These are phyloP conservation scores for Rutstroemia sp. DNA, from an alignment of 2,329 filamentous ascomycete genomes.

Conservation along the genomic window DNA sequence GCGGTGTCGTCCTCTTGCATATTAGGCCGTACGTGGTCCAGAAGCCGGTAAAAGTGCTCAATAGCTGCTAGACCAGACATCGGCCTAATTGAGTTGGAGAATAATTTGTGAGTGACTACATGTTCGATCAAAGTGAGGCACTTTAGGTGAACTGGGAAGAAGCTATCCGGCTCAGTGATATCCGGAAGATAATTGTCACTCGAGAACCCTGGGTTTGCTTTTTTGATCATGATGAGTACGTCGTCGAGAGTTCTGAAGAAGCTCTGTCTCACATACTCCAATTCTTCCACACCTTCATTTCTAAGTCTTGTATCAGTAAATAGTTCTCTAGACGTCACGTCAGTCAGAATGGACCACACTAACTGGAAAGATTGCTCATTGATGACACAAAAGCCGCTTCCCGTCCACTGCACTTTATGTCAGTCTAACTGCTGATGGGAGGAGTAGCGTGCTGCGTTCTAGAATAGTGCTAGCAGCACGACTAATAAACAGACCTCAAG, in stretches of 20 bases:
- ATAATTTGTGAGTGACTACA: neutral
- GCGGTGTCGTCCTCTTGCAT: conserved; percentile 3
- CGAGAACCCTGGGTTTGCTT: no score
- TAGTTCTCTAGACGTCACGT: neutral
- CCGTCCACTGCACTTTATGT: neutral
- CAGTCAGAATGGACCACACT: neutral
- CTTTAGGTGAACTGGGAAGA: conserved; percentile 5
- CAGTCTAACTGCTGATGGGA: neutral
- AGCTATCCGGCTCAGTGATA: neutral
- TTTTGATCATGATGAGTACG: neutral
- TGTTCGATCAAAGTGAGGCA: conserved; percentile 8
- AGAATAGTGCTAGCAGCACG: neutral
- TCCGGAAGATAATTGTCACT: no score
- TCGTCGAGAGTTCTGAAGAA: neutral
- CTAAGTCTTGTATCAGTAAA: no score
- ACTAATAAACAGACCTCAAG: neutral
- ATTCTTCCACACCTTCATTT: no score
- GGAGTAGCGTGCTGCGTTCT: neutral
- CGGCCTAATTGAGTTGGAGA: neutral
- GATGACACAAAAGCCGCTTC: neutral
- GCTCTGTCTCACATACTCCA: no score
- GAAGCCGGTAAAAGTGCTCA: neutral
- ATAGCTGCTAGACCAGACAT: neutral
- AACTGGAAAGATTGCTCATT: conserved; percentile 1
- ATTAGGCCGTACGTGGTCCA: neutral